These are phyloP conservation scores for Phytomonas serpens DNA, from an alignment of 208 protist species.

Conservation along the genomic window DNA sequence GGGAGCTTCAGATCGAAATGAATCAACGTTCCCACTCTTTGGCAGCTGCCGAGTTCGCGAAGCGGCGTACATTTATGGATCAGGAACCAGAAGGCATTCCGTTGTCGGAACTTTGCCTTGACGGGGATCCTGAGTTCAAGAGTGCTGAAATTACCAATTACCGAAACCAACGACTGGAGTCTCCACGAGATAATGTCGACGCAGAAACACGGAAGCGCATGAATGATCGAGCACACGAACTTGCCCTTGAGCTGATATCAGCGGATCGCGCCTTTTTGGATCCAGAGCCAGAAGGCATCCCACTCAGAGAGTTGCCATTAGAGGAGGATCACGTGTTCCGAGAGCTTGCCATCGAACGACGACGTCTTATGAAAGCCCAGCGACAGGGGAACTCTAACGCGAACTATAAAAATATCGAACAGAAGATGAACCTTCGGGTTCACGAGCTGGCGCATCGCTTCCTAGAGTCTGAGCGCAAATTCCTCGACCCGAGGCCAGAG, in stretches of 20 bases:
- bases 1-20: slow-evolving; percentile 55
- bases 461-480: slow-evolving; percentile 57
- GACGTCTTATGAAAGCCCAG: slow-evolving; percentile 41
- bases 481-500: slow-evolving; percentile 68
- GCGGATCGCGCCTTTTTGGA: slow-evolving; percentile 69
- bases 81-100: slow-evolving; percentile 64
- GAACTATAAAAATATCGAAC: slow-evolving; percentile 30
- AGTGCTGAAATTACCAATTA: slow-evolving; percentile 60
- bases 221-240: slow-evolving; percentile 33
- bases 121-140: slow-evolving; percentile 77
- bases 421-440: slow-evolving; percentile 36
- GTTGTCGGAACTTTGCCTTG: slow-evolving; percentile 53
- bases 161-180: slow-evolving; percentile 22
- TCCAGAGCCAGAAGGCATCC: slow-evolving; percentile 68
- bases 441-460: slow-evolving; percentile 46
- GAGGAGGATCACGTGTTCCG: slow-evolving; percentile 56
- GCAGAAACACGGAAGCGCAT: slow-evolving; percentile 41
- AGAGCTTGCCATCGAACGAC: slow-evolving; percentile 47
- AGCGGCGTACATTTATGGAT: slow-evolving; percentile 62
- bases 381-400: slow-evolving; percentile 53
- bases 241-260: slow-evolving; percentile 43
- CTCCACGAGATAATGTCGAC: slow-evolving; percentile 14
- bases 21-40: slow-evolving; percentile 66
- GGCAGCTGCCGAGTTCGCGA: slow-evolving; percentile 54
- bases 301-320: slow-evolving; percentile 56